Percentiles rank a stretch among this genome's conserved stretches.
Evolutionary conservation across 2,329 filamentous ascomycete genomes (phyloP).

Genomic region (Penicillium sp.): DNA sequence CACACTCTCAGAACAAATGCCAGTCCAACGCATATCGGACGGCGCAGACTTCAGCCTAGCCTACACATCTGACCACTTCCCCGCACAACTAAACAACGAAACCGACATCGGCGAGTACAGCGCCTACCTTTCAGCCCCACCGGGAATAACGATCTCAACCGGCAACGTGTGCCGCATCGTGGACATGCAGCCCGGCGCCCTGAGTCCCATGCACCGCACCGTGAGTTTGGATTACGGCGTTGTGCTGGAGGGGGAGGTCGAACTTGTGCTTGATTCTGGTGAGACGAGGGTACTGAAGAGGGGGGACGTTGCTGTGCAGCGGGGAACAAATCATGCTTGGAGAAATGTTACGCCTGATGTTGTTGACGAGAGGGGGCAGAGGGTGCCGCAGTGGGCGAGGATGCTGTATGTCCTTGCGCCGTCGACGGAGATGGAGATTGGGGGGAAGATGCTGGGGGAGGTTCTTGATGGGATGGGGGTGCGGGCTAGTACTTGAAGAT

Average conservation of each 20-base stretch:
- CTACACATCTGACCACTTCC: conserved; percentile 51
- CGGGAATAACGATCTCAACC: conserved; percentile 45
- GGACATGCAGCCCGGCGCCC: conserved; percentile 4
- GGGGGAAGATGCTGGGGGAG: conserved; percentile 24
- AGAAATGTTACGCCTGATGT: conserved; percentile 31
- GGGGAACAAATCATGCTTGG: conserved; percentile 42
- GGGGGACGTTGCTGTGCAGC: conserved; percentile 56
- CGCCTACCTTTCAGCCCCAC: conserved; percentile 43
- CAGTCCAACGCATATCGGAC: conserved; percentile 29
- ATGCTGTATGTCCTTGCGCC: conserved; percentile 31
- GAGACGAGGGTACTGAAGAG: conserved; percentile 45
- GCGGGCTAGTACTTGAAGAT: conserved; percentile 19
- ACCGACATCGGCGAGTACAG: conserved; percentile 50
- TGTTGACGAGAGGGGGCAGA: conserved; percentile 6
- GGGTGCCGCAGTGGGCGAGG: conserved; percentile 22
- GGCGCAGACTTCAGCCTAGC: conserved; percentile 50
- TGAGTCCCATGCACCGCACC: conserved; percentile 15
- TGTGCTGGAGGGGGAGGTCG: conserved; percentile 12
- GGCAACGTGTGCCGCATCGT: conserved; percentile 17
- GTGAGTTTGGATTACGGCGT: conserved; percentile 13
- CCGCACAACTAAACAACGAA: conserved; percentile 47
- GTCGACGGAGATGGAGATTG: conserved; percentile 25
- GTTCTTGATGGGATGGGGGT: conserved; percentile 29
- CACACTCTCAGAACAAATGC: conserved; percentile 23
- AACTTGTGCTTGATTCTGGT: conserved; percentile 47